Percentiles rank a stretch among this genome's conserved stretches.
Evolutionary conservation across 495 filamentous ascomycete species (phyloP).

Genomic region (Pseudoneurospora amorphoporcata): DNA sequence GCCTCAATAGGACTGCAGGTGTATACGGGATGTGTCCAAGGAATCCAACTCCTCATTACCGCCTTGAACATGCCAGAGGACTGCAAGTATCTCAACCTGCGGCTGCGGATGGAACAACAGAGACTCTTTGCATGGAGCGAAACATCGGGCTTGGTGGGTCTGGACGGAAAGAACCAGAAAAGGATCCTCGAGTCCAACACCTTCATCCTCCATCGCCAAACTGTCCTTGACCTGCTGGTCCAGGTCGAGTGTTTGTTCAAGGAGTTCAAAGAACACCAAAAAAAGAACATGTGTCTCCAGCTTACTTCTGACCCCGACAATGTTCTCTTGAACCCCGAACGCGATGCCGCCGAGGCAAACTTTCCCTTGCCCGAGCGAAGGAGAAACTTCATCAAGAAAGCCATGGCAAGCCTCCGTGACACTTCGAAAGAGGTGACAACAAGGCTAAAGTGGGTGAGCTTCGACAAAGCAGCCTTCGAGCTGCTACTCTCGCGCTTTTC

Average conservation of each 20-base stretch:
- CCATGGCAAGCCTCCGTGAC: conserved; percentile 24
- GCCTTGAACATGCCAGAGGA: conserved; percentile 32
- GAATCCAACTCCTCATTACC: conserved; percentile 34
- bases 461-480: conserved; percentile 36
- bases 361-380: conserved; percentile 24
- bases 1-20: conserved; percentile 31
- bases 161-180: conserved; percentile 20
- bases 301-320: conserved; percentile 18
- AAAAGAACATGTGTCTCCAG: conserved; percentile 22
- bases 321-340: conserved; percentile 24
- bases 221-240: conserved; percentile 32
- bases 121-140: conserved; percentile 38
- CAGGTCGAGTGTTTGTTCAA: conserved; percentile 35
- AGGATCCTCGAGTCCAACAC: conserved; percentile 32
- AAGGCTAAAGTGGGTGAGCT: conserved; percentile 30
- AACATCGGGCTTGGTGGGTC: conserved; percentile 32
- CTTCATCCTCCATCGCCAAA: conserved; percentile 33
- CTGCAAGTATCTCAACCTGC: conserved; percentile 32
- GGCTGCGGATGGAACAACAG: conserved; percentile 36
- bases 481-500: conserved; percentile 28
- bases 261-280: conserved; percentile 33
- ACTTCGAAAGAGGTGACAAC: conserved; percentile 19
- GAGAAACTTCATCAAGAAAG: conserved; percentile 31
- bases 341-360: conserved; percentile 27
- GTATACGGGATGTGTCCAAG: conserved; percentile 32